These are phyloP conservation scores for Lactarius akahatsu DNA, from an alignment of 768 basidiomycete genomes.

Conservation along the genomic window DNA sequence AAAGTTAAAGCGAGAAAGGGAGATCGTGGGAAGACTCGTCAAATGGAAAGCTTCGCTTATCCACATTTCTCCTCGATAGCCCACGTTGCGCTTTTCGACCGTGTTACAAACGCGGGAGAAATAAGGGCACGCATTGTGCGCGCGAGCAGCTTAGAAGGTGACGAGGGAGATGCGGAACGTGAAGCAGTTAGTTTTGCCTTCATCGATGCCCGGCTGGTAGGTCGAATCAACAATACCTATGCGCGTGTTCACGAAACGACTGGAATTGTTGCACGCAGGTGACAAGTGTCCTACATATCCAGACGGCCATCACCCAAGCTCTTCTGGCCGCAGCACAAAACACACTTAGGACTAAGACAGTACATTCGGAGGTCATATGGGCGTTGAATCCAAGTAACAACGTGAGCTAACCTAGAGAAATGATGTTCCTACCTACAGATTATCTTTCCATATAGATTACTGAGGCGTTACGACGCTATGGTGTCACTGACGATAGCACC, in stretches of 20 bases:
- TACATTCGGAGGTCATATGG: slow-evolving; percentile 93
- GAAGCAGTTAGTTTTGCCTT: slow-evolving; percentile 88
- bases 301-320: slow-evolving; percentile 82
- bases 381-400: slow-evolving; percentile 85
- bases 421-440: not conserved
- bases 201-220: slow-evolving; percentile 78
- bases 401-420: slow-evolving; percentile 41
- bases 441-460: slow-evolving; percentile 58
- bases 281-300: slow-evolving; percentile 74
- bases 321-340: slow-evolving; percentile 63
- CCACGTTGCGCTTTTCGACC: slow-evolving; percentile 63
- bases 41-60: slow-evolving; percentile 58
- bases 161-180: slow-evolving; percentile 64
- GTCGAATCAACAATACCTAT: not conserved
- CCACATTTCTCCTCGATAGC: slow-evolving; percentile 52
- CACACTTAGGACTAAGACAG: slow-evolving; percentile 72
- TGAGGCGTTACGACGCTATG: slow-evolving; percentile 84
- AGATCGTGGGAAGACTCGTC: slow-evolving; percentile 23
- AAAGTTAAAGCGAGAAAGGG: not conserved
- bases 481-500: slow-evolving; percentile 64
- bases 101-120: slow-evolving; percentile 60
- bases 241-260: slow-evolving; percentile 3
- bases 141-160: slow-evolving; percentile 61
- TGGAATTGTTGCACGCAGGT: slow-evolving; percentile 51
- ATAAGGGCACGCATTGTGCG: slow-evolving; percentile 67